Evolutionary conservation across 2,329 filamentous ascomycete species (phyloP), one percentile per base, ranked within the genome.

Genomic region (Fusarium oligoseptatum): DNA sequence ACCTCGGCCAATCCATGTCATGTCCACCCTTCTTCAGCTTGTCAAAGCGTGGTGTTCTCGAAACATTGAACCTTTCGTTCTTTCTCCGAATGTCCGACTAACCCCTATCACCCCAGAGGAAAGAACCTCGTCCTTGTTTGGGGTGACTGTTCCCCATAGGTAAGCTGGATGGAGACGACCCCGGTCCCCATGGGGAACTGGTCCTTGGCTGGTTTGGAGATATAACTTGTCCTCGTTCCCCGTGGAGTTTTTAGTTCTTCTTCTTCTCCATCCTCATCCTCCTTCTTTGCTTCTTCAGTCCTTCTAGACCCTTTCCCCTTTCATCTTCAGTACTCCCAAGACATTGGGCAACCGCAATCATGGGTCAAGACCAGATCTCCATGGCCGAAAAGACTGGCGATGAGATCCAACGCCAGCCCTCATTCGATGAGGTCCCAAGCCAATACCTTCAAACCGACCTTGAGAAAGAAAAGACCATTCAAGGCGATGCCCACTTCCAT

Each of bases 401-500:
- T 60, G 57, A 60, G 57, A 60, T 60, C n/a, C 36, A 60, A 11
- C 36, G 57, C 5, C 37, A 29, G 37, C 7, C 57, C 12, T 60
- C 57, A 24, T 60, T 60, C 15, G 17, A 27, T 11, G 57, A 43
- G n/a, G 37, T 43, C 22, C 34, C 57, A 1, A 60, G 57, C 24
- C 57, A 60, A 7, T 27, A 27, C 11, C 57, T 60, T 10, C 57
- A 60, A 7, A 60, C 57, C 17, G 57, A 60, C 37, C 36, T 60
- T 15, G 57, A 60, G 27, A 60, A 60, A 12, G 57, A 41, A 60
- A 60, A 60, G 57, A 60, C 57, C 2, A 41, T 60, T 7, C 57
- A 60, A 17, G 57, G 57, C 7, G 36, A 60, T 8, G 57, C 57
- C 2, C 57, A 60, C 37, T 60, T 60, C 34, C 36, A 43, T 12